Evolutionary conservation across 2,329 filamentous ascomycete species (phyloP).

Genomic region (Fusarium sulawesiense): DNA sequence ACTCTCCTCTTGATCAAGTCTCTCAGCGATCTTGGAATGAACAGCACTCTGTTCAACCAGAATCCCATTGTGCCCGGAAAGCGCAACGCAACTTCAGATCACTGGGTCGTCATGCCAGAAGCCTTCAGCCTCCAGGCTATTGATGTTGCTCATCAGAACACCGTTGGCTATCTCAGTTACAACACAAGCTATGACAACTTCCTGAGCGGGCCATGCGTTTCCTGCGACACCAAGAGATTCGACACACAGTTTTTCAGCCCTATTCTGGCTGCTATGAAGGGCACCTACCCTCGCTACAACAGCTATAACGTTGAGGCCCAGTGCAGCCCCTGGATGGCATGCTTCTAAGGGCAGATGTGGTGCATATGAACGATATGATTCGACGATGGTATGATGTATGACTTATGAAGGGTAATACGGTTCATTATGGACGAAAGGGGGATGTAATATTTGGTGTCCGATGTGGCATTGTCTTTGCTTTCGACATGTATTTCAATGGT

Average conservation of each 20-base stretch:
- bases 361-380: not conserved
- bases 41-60: conserved; percentile 56
- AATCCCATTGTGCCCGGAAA: conserved; percentile 52
- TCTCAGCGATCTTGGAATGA: conserved; percentile 52
- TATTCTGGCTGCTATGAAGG: conserved; percentile 53
- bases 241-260: conserved; percentile 53
- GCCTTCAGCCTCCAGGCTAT: conserved; percentile 51
- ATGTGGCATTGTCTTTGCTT: conserved; percentile 33
- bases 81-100: conserved; percentile 45
- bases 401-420: conserved; percentile 14
- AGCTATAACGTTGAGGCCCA: conserved; percentile 53
- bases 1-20: conserved; percentile 55
- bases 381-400: conserved; percentile 19
- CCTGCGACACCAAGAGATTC: conserved; percentile 53
- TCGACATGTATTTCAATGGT: conserved; percentile 36
- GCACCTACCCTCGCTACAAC: conserved; percentile 54
- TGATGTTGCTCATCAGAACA: conserved; percentile 48
- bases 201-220: conserved; percentile 51
- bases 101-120: conserved; percentile 56
- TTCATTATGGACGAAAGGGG: conserved; percentile 1
- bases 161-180: conserved; percentile 52
- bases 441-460: conserved; percentile 29
- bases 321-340: conserved; percentile 55
- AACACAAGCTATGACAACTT: conserved; percentile 55
- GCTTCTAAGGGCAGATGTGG: conserved; percentile 16